Base-by-base conservation (phyloP, 2,329 filamentous ascomycete species). In the Mycocentrospora acerina region DNA sequence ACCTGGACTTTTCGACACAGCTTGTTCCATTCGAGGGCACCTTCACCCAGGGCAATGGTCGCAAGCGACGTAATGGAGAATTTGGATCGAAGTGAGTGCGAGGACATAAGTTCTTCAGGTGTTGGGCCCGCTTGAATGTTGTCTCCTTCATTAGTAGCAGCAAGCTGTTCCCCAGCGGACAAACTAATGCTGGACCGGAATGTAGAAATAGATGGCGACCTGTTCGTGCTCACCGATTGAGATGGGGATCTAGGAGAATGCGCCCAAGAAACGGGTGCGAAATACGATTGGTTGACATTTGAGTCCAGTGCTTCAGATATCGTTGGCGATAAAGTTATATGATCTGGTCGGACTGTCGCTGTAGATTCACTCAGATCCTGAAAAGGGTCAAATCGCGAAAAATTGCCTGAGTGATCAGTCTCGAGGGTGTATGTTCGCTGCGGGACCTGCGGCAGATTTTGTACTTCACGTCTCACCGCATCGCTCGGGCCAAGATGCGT, bases 401-500 rank as follows among this genome's bases (percentile, higher is more conserved):
- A 55, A 16, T 44, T 41, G 3, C 35, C 54, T 2, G 51, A 55
- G 24, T 49, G 42, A 2, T 62, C 51, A 2, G 52, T 57, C 4
- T 58, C 53, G 12, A 62, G 44, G 1, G 57, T 62, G 14, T 56
- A 60, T 18, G 53, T 57, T 17, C 61, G 51, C 12, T 29, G 30
- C 3, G 60, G 59, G 10, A 56, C 45, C 10, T 40, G 51, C 9
- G 57, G 56, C 40, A 63, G 51, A 25, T 49, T 50, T 31, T 40
- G 44, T 11, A 64, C 41, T 30, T 60, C 51, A 31, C 52, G 49
- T n/a, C 55, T 50, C 24, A 60, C 49, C 7, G 59, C 54, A 35
- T 62, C 56, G 29, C 55, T 62, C 6, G 59, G 60, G 2, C 46
- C 47, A n/a, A 64, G 49, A 29, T 55, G 55, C 7, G 54, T 51